Base-by-base conservation (phyloP, 2,329 filamentous ascomycete genomes). In the Passalora sequoiae region DNA sequence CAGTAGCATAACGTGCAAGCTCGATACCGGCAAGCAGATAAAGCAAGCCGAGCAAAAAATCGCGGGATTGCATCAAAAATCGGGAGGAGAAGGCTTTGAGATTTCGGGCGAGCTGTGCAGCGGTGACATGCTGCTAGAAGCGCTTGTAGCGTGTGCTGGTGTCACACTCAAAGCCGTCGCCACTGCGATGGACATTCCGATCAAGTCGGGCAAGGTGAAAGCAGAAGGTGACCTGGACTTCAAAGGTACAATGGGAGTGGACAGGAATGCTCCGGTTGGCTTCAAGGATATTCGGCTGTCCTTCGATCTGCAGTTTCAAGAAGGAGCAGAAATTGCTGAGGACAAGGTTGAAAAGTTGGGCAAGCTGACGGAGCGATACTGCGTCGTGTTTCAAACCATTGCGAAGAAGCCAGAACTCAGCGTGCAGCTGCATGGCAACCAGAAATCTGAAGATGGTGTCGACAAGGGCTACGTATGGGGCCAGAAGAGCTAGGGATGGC, bases 111-210 rank as follows among this genome's bases (percentile, higher is more conserved):
- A 74, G 49, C 62, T 74, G 2, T 74, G 71, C 61, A 68, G 65
- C 0, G 71, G 71, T 9, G 70, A 74, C 51, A 71, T 74, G 69
- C 61, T 75, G 9, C 65, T 74, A 9, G 71, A 74, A 44, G 70
- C 70, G 0, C 62, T 74, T 2, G 71, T 75, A 4, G 71, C 71
- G 3, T 74, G 71, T 55, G 68, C 71, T 1, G 71, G 71, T 17
- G 71, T 74, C 3, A 74, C 71, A n/a, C 60, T 74, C 19, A 72
- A 72, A 50, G 71, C 71, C 7, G 71, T 74, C 1, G 68, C 70
- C 4, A 74, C 71, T 0, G 71, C 69, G 2, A 58, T 74, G 38
- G 62, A 60, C 1, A 66, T 74, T 8, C 68, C 67, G 4, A 65
- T 74, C 28, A 56, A 58, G n/a, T 58, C 58, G 2, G 71, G 71